Evolutionary conservation across 2,329 filamentous ascomycete genomes (phyloP).

Genomic region (Fusarium oligoseptatum): DNA sequence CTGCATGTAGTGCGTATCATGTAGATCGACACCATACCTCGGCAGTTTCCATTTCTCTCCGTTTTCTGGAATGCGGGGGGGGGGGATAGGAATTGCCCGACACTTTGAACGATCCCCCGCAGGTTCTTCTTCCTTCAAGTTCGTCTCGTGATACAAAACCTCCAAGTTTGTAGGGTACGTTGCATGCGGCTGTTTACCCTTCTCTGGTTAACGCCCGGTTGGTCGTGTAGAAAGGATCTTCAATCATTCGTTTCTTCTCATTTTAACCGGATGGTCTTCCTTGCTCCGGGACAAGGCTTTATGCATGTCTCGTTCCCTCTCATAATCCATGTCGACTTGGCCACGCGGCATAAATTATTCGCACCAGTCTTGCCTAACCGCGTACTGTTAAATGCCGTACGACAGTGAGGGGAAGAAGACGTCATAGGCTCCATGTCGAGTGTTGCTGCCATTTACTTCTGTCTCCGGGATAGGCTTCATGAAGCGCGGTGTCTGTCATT

Average conservation of each 20-base stretch:
- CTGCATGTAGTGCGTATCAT: slow-evolving; percentile 2
- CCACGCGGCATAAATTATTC: background rate
- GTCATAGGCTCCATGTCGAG: background rate
- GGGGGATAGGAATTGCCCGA: slow-evolving; percentile 3
- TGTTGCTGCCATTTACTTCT: background rate
- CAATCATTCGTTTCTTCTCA: background rate
- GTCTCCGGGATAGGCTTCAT: background rate
- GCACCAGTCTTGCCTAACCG: background rate
- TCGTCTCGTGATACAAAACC: background rate
- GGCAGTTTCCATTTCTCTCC: slow-evolving; percentile 10
- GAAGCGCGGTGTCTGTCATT: background rate
- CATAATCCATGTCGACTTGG: background rate
- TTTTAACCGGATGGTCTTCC: slow-evolving; percentile 7
- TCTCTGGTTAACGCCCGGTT: background rate
- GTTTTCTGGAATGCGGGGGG: slow-evolving; percentile 22
- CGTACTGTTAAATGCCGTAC: background rate
- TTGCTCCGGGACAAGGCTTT: background rate
- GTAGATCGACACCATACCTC: slow-evolving; percentile 17
- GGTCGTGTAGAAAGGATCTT: background rate
- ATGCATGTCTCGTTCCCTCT: background rate
- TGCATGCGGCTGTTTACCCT: slow-evolving; percentile 10
- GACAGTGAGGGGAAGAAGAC: background rate
- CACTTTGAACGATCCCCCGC: background rate
- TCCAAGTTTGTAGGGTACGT: background rate
- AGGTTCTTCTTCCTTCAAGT: background rate